Conservation (phyloP, 495 filamentous ascomycete species). For the Baudoinia panamericana region DNA sequence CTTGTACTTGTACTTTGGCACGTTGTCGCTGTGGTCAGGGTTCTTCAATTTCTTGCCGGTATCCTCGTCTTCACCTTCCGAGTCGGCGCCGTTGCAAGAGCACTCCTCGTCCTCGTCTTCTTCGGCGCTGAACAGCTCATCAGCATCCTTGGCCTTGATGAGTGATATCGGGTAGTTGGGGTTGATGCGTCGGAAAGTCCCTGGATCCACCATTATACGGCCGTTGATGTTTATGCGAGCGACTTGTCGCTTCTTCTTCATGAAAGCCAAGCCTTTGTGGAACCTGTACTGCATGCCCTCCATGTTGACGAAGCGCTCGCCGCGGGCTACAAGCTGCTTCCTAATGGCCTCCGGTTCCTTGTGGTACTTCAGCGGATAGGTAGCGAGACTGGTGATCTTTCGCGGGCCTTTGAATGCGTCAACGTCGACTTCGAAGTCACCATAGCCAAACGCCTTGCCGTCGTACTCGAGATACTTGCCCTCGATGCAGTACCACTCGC, state of each 20-base stretch:
- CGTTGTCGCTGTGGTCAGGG: slow-evolving; percentile 23
- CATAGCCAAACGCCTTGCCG: slow-evolving; percentile 60
- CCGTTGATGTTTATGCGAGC: slow-evolving; percentile 84
- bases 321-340: slow-evolving; percentile 63
- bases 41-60: slow-evolving; percentile 15
- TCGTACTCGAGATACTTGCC: slow-evolving; percentile 78
- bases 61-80: slow-evolving; percentile 25
- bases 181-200: slow-evolving; percentile 73
- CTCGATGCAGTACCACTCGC: slow-evolving; percentile 69
- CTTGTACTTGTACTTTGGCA: slow-evolving; percentile 47
- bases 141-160: slow-evolving; percentile 63
- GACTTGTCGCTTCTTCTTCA: slow-evolving; percentile 66
- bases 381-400: slow-evolving; percentile 65
- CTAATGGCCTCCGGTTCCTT: slow-evolving; percentile 54
- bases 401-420: slow-evolving; percentile 68
- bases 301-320: slow-evolving; percentile 69
- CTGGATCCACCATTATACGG: slow-evolving; percentile 82
- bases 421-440: slow-evolving; percentile 59
- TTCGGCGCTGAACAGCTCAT: slow-evolving; percentile 37
- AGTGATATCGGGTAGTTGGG: slow-evolving; percentile 78
- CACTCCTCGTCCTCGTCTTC: slow-evolving; percentile 41
- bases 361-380: slow-evolving; percentile 75
- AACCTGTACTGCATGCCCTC: slow-evolving; percentile 76
- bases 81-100: slow-evolving; percentile 34
- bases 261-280: slow-evolving; percentile 71